Conservation (phyloP, 1,284 basidiomycete species). For the Tilletiopsis washingtonensis region DNA sequence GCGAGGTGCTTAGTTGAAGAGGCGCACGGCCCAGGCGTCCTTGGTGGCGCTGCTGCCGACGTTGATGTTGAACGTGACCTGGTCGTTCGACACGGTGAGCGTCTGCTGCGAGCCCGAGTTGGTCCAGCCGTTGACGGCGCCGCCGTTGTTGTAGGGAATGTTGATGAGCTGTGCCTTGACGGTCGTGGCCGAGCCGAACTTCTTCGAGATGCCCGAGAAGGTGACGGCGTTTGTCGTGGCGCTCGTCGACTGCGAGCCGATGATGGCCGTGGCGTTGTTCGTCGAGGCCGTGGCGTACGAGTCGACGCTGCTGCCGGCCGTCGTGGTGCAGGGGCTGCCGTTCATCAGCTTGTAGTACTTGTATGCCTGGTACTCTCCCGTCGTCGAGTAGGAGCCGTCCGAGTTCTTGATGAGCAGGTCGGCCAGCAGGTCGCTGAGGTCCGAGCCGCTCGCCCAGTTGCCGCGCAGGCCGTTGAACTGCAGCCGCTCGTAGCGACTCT, state of each 20-base stretch:
- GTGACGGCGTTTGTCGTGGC: constrained; percentile 8
- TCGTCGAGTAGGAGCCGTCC: constrained; percentile 6
- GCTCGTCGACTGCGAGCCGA: constrained; percentile 1
- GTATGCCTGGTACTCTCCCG: constrained; percentile 7
- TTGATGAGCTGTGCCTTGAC: constrained; percentile 4
- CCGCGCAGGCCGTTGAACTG: constrained; percentile 12
- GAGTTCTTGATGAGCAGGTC: constrained; percentile 8
- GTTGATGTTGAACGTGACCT: too few species aligned
- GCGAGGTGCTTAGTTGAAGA: too few species aligned
- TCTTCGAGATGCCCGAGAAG: constrained; percentile 2
- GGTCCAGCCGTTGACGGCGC: neutral
- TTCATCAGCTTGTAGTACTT: constrained; percentile 5
- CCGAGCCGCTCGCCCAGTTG: constrained; percentile 9
- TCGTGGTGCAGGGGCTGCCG: constrained; percentile 7
- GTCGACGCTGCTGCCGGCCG: constrained; percentile 6
- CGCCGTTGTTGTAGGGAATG: constrained; percentile 6
- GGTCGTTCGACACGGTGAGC: neutral
- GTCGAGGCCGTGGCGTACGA: constrained; percentile 2
- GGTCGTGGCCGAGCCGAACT: constrained; percentile 1
- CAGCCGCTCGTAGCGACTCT: constrained; percentile 11
- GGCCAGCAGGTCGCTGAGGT: constrained; percentile 4
- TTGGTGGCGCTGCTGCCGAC: too few species aligned
- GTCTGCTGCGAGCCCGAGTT: neutral
- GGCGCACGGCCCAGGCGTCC: too few species aligned
- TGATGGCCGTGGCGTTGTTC: constrained; percentile 4